phyloP scores from a whole-genome alignment of 139 green algal species.

The Tetraselmis striata region DNA sequence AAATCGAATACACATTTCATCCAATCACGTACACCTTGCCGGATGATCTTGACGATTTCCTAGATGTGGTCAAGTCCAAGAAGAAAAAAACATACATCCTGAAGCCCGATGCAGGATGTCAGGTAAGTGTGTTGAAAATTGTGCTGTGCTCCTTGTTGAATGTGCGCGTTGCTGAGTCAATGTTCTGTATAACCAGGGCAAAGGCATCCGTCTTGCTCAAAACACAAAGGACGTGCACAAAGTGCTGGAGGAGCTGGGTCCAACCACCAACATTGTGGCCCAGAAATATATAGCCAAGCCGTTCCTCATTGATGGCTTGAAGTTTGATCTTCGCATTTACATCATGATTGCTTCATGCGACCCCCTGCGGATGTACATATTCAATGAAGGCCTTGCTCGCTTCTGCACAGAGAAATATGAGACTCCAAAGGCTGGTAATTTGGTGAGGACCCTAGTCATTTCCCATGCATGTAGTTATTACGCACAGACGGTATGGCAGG shows the following conservation, averaged over 20 bases:
- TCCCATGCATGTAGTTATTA: too few relatives aligned
- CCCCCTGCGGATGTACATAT: constrained; percentile 59
- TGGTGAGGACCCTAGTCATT: too few relatives aligned
- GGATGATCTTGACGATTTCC: constrained; percentile 36
- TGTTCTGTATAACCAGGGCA: constrained; percentile 24
- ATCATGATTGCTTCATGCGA: constrained; percentile 49
- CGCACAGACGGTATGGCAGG: too few relatives aligned
- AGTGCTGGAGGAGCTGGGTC: constrained; percentile 25
- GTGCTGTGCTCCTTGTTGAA: background rate
- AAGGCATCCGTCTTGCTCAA: constrained; percentile 51
- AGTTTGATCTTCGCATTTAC: constrained; percentile 71
- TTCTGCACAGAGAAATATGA: constrained; percentile 65
- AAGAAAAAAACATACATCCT: constrained; percentile 69
- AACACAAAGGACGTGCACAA: constrained; percentile 19
- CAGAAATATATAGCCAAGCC: constrained; percentile 52
- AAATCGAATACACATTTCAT: constrained; percentile 51
- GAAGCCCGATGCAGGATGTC: constrained; percentile 76
- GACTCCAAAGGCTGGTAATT: constrained; percentile 43
- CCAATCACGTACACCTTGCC: constrained; percentile 65
- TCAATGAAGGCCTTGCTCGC: constrained; percentile 56
- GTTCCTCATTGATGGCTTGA: constrained; percentile 53
- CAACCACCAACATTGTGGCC: constrained; percentile 24
- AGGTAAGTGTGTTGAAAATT: constrained; percentile 10
- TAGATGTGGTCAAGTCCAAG: constrained; percentile 33
- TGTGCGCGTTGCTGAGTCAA: background rate